Evolutionary conservation across 805 yeast species (phyloP).

Genomic region (Cyberlindnera xishuangbannaensis): DNA sequence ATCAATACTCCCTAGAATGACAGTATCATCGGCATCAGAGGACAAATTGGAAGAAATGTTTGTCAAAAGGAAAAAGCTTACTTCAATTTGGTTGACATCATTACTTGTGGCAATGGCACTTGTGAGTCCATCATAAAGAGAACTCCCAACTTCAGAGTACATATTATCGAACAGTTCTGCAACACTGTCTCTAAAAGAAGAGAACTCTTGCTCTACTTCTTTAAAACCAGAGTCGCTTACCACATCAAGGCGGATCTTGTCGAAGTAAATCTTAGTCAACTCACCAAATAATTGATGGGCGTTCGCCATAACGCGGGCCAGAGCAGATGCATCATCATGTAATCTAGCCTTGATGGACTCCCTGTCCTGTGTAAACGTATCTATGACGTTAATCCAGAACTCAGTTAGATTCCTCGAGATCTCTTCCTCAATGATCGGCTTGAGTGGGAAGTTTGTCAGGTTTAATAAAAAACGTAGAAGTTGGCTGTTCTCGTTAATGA

Average conservation of each 20-base stretch:
- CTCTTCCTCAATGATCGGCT: constrained; percentile 54
- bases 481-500: constrained; percentile 26
- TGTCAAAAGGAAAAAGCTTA: constrained; percentile 53
- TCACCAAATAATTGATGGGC: constrained; percentile 38
- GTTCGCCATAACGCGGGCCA: constrained; percentile 27
- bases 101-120: constrained; percentile 29
- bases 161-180: constrained; percentile 71
- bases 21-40: constrained; percentile 21
- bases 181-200: constrained; percentile 63
- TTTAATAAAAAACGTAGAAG: constrained; percentile 45
- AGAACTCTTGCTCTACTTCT: constrained; percentile 44
- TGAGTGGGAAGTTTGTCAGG: constrained; percentile 51
- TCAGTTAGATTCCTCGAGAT: constrained; percentile 50
- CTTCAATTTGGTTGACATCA: constrained; percentile 42
- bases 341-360: constrained; percentile 30
- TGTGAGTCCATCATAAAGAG: constrained; percentile 41
- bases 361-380: constrained; percentile 45
- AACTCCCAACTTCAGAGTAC: constrained; percentile 57
- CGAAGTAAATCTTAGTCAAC: constrained; percentile 62
- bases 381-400: constrained; percentile 68
- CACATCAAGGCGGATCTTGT: constrained; percentile 46
- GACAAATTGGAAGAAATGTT: constrained; percentile 48
- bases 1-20: constrained; percentile 19
- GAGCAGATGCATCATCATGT: constrained; percentile 28
- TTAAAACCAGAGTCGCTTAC: constrained; percentile 32